Base-by-base conservation (phyloP, 768 basidiomycete genomes). In the Scleroderma bovista region DNA sequence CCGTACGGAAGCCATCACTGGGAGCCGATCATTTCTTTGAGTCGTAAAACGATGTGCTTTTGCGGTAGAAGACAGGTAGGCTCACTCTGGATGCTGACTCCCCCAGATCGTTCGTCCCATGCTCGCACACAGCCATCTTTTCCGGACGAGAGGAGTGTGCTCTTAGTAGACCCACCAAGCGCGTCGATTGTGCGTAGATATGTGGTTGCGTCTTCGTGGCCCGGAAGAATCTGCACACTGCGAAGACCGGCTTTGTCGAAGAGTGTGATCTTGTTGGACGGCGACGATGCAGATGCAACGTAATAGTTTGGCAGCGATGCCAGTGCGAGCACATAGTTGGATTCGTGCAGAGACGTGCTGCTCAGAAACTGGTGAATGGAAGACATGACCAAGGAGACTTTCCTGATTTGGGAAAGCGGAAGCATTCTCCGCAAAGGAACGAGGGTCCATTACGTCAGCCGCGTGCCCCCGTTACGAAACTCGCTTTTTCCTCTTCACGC, bases 51-150 rank as follows among this genome's bases (percentile, higher is more conserved):
- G 49, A 50, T 47, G 39, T 13, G 47, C 44, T 48, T 47, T 19
- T 20, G 19, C 16, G 15, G 36, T 31, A 8, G 6, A 16, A 15
- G 39, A 51, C 12, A 43, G 13, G 17, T 41, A 42, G 32, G 72
- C 84, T 66, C 59, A 90, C 87, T 78, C 72, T 80, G 78, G 32
- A 85, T 75, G 42, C 74, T 68, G 44, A 74, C 69, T 6, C 76
- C 29, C 26, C 69, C 62, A 32, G 77, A 70, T 50, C 88, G 78
- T 48, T 79, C 77, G 62, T 92, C 89, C 89, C 89, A 92, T 26
- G 81, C 73, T 51, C 77, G 80, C 48, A 92, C 78, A 46, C 74
- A 72, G 2, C 87, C 87, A 55, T 90, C 87, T 55, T 75, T 79
- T 2, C 89, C 86, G 11, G 80, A 81, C 2, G 86, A 83, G 16